Evolutionary conservation across 2,329 filamentous ascomycete genomes (phyloP), one percentile per base, ranked within the genome.

Genomic region (Esteya vermicola): DNA sequence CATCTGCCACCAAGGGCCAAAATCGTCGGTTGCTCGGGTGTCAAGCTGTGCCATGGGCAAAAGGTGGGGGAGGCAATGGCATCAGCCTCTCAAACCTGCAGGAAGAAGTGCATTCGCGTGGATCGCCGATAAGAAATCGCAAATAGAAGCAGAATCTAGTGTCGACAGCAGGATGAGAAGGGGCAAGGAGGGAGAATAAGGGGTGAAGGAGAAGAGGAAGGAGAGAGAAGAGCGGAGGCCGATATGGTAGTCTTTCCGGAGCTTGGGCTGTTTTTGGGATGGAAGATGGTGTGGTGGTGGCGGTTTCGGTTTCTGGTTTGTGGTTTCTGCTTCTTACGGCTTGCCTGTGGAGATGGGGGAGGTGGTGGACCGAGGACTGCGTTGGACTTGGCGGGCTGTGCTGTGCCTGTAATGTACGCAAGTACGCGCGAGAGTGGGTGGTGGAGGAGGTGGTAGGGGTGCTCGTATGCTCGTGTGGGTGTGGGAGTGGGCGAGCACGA

Each of bases 1-100:
- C 45, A 47, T 49, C 46, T 45, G 51, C 32, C 48, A 49, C 45
- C 50, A 49, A 22, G 49, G 43, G 43, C 45, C 50, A 36, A 45
- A 48, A 35, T 51, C 49, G 45, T 50, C 42, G 14, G 42, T 50
- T 33, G 47, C 47, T 46, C 47, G 46, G 43, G 51, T 46, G 42
- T 51, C 47, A 38, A 49, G 44, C 42, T 51, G 51, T 43, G 53
- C 54, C 53, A 58, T 58, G 57, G 55, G 52, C 51, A 50, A 47
- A 43, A 13, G 34, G 22, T 44, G 45, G 43, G 42, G 47, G 49
- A 47, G 52, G 53, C 52, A n/a, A n/a, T n/a, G n/a, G n/a, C n/a
- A n/a, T n/a, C n/a, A n/a, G n/a, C n/a, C n/a, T n/a, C 52, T 45
- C 42, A 43, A 30, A 39, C 33, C 33, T 40, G 33, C 37, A 44